phyloP scores from a whole-genome alignment of 225 moss, liverwort and hornwort species.

The Pseudisothecium myosuroides region DNA sequence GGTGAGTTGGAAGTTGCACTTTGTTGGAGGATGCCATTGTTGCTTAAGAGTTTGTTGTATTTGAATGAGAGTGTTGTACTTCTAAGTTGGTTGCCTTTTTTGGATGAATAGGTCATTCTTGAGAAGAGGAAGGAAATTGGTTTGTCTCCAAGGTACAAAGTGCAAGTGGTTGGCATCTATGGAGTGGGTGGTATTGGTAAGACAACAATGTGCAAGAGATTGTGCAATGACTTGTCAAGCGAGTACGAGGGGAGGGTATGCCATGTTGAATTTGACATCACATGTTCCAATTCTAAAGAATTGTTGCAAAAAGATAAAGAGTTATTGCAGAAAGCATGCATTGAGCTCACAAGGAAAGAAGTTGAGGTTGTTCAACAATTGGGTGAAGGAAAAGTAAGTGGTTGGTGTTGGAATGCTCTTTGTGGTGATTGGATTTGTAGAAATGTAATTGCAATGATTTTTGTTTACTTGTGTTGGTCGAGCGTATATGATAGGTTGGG shows the following conservation, averaged over 20 bases:
- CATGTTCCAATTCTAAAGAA: neutral
- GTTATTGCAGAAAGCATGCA: neutral
- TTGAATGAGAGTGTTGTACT: neutral
- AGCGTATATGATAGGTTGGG: too few species aligned
- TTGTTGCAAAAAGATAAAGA: too few species aligned
- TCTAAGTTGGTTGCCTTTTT: neutral
- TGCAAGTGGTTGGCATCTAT: neutral
- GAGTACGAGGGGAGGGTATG: neutral
- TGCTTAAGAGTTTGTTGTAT: neutral
- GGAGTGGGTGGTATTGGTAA: neutral
- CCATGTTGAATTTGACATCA: neutral
- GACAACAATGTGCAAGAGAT: neutral
- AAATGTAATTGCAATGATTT: too few species aligned
- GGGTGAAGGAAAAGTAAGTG: neutral
- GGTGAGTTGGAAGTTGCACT: too few species aligned
- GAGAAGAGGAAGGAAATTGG: neutral
- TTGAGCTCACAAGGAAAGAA: neutral
- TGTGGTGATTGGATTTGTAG: too few species aligned
- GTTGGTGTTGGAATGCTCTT: accelerated
- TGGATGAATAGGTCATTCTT: neutral
- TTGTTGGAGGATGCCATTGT: neutral
- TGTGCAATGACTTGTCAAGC: neutral
- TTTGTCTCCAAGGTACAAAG: neutral
- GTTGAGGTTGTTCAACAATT: neutral
- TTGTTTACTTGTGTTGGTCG: too few species aligned